A percentile compares a stretch with the other conserved stretches of the same genome.
phyloP scores from a whole-genome alignment of 768 basidiomycete species.

The Hericium alpestre region DNA sequence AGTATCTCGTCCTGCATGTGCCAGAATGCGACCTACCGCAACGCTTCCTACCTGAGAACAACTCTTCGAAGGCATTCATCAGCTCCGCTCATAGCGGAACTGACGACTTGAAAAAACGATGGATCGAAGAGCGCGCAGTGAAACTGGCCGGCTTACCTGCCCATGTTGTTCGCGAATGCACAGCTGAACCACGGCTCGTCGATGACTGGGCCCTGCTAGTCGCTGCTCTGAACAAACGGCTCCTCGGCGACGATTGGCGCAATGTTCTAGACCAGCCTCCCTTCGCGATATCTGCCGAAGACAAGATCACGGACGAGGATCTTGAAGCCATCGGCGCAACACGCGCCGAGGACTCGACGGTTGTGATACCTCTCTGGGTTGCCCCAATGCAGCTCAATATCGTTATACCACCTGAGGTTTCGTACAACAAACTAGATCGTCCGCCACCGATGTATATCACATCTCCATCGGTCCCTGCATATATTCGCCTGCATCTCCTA shows the following conservation, averaged over 20 bases:
- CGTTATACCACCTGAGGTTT: conserved; percentile 37
- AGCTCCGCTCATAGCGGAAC: conserved; percentile 52
- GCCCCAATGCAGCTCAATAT: conserved; percentile 61
- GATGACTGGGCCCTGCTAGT: conserved; percentile 47
- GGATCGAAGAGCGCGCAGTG: conserved; percentile 70
- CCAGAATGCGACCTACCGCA: conserved; percentile 83
- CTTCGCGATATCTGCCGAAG: conserved; percentile 17
- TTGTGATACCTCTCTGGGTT: conserved; percentile 51
- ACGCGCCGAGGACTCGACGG: conserved; percentile 29
- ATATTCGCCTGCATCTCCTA: conserved; percentile 77
- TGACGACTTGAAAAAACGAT: conserved; percentile 58
- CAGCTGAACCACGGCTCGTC: conserved; percentile 25
- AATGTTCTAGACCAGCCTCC: conserved; percentile 7
- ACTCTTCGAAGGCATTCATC: conserved; percentile 62
- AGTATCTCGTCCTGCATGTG: conserved; percentile 72
- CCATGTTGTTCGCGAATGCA: conserved; percentile 51
- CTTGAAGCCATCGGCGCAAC: conserved; percentile 35
- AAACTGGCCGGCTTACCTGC: conserved; percentile 80
- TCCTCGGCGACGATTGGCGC: conserved; percentile 36
- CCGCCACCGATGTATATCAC: conserved; percentile 69
- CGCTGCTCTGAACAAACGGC: conserved; percentile 39
- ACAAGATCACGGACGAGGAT: conserved; percentile 26
- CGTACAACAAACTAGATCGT: conserved; percentile 33
- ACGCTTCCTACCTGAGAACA: conserved; percentile 53
- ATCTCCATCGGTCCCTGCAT: conserved; percentile 59